A percentile compares a stretch with the other conserved stretches of the same genome.
Conservation (phyloP, 768 basidiomycete genomes). For the Termitomyces sp. region DNA sequence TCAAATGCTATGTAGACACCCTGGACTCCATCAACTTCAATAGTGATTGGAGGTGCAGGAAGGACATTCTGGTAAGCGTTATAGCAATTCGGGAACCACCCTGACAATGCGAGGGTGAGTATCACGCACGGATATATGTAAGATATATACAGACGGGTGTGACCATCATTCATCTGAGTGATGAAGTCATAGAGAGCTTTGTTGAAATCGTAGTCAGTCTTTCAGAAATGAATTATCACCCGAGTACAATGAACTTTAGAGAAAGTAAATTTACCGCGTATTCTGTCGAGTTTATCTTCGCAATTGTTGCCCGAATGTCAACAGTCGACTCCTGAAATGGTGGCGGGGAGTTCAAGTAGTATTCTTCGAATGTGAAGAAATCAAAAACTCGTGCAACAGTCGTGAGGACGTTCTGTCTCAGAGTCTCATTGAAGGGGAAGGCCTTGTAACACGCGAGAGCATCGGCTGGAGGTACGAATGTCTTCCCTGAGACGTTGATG, state of each 20-base stretch:
- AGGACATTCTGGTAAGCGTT: slow-evolving; percentile 47
- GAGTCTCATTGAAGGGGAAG: slow-evolving; percentile 53
- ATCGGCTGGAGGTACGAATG: slow-evolving; percentile 45
- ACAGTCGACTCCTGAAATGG: slow-evolving; percentile 53
- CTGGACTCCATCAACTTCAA: slow-evolving; percentile 41
- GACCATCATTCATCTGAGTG: slow-evolving; percentile 57
- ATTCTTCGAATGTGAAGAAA: slow-evolving; percentile 51
- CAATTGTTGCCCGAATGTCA: slow-evolving; percentile 46
- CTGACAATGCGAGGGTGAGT: slow-evolving; percentile 20
- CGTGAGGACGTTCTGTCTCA: slow-evolving; percentile 46
- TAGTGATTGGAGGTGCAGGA: slow-evolving; percentile 48
- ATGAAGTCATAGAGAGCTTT: slow-evolving; percentile 49
- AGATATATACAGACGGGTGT: slow-evolving; percentile 41
- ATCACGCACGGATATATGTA: neutral
- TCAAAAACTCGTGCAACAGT: slow-evolving; percentile 43
- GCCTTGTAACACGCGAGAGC: slow-evolving; percentile 54
- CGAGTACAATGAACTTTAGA: neutral
- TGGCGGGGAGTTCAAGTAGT: slow-evolving; percentile 42
- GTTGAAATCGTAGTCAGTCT: slow-evolving; percentile 69
- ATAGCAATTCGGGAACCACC: slow-evolving; percentile 56
- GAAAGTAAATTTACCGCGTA: slow-evolving; percentile 31
- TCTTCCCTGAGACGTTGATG: slow-evolving; percentile 31
- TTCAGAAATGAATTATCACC: neutral
- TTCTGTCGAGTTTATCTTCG: slow-evolving; percentile 39
- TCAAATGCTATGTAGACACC: slow-evolving; percentile 52